Evolutionary conservation across 1,284 basidiomycete species (phyloP), one percentile per base, ranked within the genome.

Genomic region (Leccinum solheimii): DNA sequence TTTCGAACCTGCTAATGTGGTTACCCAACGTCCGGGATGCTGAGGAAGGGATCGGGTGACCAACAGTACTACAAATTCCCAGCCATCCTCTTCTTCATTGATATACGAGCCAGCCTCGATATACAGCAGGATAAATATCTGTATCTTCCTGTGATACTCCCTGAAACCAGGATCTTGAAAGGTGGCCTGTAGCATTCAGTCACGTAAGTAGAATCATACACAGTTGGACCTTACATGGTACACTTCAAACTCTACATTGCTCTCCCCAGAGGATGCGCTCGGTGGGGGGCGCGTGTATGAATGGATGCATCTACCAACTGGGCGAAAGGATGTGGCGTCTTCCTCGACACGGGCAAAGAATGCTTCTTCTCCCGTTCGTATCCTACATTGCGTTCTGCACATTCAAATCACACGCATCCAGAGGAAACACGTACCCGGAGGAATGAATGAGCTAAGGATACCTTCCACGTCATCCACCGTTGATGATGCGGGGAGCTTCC

Each of bases 21-120:
- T 58, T 30, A 67, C 57, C n/a, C 43, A 62, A 57, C 45, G 8
- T 53, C 50, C 50, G 16, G 2, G 13, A 32, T 0, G 3, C 13
- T 5, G 56, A 52, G 30, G 16, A 51, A 55, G 30, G 49, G 49
- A 55, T 21, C 9, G 50, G n/a, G 13, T 27, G 30, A 83, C 91
- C 64, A 68, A 93, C 89, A 95, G 73, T 1, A 91, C 79, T 52
- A 86, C 82, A 74, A 96, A 95, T 71, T 97, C 93, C 93, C 94
- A 97, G 6, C 82, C 81, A 48, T 95, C 91, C 73, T 95, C 92
- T 26, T 90, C 91, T 68, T 95, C 94, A 65, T 91, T 86, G 64
- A 99, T 93, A 76, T 95, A 98, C 30, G 91, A 94, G 6, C 95
- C 95, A 7, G 87, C 97, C 74, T 99, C 97, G 72, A 99, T 97